Evolutionary conservation across 2,329 filamentous ascomycete species (phyloP), one percentile per base, ranked within the genome.

Genomic region (Rugonectria rugulosa): DNA sequence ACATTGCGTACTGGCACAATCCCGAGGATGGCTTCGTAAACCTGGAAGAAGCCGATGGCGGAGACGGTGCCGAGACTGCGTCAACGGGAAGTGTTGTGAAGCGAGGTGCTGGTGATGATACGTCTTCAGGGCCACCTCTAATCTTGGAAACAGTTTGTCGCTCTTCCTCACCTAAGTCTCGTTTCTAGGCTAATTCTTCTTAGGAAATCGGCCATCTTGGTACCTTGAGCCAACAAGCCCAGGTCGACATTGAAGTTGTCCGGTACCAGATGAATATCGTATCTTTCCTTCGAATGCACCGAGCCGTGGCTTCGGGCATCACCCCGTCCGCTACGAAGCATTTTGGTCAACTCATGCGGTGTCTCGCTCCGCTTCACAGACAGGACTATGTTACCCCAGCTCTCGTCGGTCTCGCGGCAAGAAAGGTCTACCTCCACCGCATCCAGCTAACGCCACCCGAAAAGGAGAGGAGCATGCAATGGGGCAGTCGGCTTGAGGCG

Each of bases 251-350:
- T 17, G 92, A 97, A 62, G 84, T 97, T 3, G 80, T 85, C 54
- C 86, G 91, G 37, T 98, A 98, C 72, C 83, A 94, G 55, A 88
- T 94, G 79, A 94, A 98, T 73, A 85, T 98, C 31, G 79, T 94
- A 45, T 85, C 92, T 3, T 97, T 96, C 70, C 81, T 98, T 63
- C 88, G 95, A 23, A 83, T 96, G 71, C 93, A 96, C 73, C 88
- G 94, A 48, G 93, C 91, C 43, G 90, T 97, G 21, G 84, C 84
- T 15, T 85, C 88, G 12, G 91, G 92, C 36, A 84, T 96, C 45
- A 89, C 91, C 11, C 88, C 94, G 0, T 75, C 82, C 32, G 91
- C 92, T 1, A 97, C 92, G 2, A 85, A 86, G 42, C 88, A 97
- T 68, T 88, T 98, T 53, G 81, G 85, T 37, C 80, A 82, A 60